Percentiles rank a stretch among this genome's conserved stretches.
phyloP scores from a whole-genome alignment of 2,329 filamentous ascomycete species.

The Penicillium decumbens region DNA sequence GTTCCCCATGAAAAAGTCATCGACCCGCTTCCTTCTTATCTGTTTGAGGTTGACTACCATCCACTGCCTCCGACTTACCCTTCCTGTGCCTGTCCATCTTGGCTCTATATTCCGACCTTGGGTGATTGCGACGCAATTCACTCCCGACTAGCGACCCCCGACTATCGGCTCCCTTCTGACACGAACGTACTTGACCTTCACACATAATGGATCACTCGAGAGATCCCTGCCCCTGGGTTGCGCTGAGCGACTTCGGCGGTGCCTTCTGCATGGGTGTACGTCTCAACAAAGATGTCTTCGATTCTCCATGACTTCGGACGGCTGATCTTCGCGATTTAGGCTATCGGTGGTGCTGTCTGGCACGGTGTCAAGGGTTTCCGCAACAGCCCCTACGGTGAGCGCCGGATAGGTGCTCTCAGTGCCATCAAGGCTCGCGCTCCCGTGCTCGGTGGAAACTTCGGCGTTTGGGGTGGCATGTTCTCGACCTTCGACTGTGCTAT shows the following conservation, averaged over 20 bases:
- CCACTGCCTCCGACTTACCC: background rate
- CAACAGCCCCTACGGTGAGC: constrained; percentile 86
- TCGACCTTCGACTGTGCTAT: constrained; percentile 94
- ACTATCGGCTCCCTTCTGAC: background rate
- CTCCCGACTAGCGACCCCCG: background rate
- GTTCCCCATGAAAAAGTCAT: constrained; percentile 13
- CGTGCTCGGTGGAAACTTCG: constrained; percentile 95
- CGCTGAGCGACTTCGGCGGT: constrained; percentile 94
- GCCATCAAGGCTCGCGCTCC: constrained; percentile 97
- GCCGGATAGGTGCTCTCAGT: constrained; percentile 90
- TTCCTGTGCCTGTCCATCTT: background rate
- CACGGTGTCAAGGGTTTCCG: constrained; percentile 94
- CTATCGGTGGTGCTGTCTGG: constrained; percentile 80
- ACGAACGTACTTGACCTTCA: background rate
- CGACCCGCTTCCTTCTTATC: constrained; percentile 7
- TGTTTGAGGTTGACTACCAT: constrained; percentile 2
- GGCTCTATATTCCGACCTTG: constrained; percentile 1
- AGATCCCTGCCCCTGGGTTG: constrained; percentile 95
- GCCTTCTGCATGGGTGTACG: constrained; percentile 94
- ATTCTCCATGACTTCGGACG: constrained; percentile 16
- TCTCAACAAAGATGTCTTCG: constrained; percentile 18
- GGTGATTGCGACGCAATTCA: constrained; percentile 1
- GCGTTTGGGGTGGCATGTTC: constrained; percentile 95
- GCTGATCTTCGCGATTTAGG: constrained; percentile 45
- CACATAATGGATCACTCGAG: constrained; percentile 81